Evolutionary conservation across 257 asterid genomes (phyloP), one percentile per base, ranked within the genome.

Genomic region (Petunia axillaris): DNA sequence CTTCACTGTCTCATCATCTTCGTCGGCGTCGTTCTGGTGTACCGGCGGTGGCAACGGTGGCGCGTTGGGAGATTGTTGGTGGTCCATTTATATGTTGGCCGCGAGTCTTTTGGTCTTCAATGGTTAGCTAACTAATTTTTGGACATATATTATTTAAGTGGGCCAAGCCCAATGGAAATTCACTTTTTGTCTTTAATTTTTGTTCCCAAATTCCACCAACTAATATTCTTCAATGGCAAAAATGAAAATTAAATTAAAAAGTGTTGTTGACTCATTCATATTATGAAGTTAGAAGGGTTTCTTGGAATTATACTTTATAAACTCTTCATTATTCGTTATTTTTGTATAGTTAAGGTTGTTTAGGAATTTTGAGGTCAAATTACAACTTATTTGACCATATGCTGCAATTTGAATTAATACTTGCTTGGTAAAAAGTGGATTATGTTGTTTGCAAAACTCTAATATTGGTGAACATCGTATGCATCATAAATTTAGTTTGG

Each of bases 1-100:
- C 88, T 94, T 92, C 44, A 91, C 88, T 52, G 88, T 85, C 64
- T 90, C 91, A 63, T 93, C 98, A 2, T 90, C 93, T 84, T 90
- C 93, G 38, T 91, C 93, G 3, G 91, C 91, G 16, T 90, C 90
- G 64, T 37, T 79, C 75, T 84, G 90, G 83, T 90, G 97, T 73
- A 80, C 84, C 39, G 60, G 82, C 6, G 90, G 71, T 5, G 81
- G 85, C 52, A 77, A 55, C 8, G 63, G 38, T 9, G 52, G 15
- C 76, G 39, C 15, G 35, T 53, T 41, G 70, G 71, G 54, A 25
- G 81, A 1, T 46, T 48, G 82, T 55, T 13, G 25, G n/a, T 37
- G 79, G 80, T 78, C 79, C 40, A 37, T 25, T 25, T 78, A 67
- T 76, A 46, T 68, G 68, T 9, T 83, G 75, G 70, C 71, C 78